Conservation (phyloP, 805 yeast genomes). For the Kregervanrija fluxuum region DNA sequence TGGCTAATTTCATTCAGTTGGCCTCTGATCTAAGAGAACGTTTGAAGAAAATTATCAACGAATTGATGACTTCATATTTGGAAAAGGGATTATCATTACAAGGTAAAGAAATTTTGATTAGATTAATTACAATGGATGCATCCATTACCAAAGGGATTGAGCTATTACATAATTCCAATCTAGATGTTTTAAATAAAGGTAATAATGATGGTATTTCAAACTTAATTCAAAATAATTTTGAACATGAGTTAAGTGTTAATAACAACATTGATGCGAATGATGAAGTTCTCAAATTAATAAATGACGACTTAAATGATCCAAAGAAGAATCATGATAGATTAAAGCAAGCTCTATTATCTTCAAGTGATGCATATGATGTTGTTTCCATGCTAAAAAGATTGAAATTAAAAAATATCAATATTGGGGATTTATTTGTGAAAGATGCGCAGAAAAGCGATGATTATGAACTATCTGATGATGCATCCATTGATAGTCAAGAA, state of each 20-base stretch:
- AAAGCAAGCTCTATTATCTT: constrained; percentile 2
- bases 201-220: neutral
- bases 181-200: neutral
- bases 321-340: constrained; percentile 4
- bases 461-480: constrained; percentile 3
- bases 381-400: constrained; percentile 8
- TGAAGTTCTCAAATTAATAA: constrained; percentile 3
- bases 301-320: constrained; percentile 4
- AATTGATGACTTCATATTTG: constrained; percentile 50
- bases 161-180: constrained; percentile 15
- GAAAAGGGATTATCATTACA: constrained; percentile 49
- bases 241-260: neutral
- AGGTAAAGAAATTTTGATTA: constrained; percentile 69
- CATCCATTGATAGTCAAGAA: constrained; percentile 8
- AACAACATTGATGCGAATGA: neutral
- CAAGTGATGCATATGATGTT: constrained; percentile 14
- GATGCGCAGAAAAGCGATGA: neutral
- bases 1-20: constrained; percentile 30
- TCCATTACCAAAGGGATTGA: constrained; percentile 53
- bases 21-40: constrained; percentile 32
- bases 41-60: constrained; percentile 44
- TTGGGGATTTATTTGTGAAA: constrained; percentile 11
- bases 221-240: neutral
- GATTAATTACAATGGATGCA: constrained; percentile 63
- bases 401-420: constrained; percentile 4